Conservation (phyloP, 2,329 filamentous ascomycete genomes). For the Beauveria sp. region DNA sequence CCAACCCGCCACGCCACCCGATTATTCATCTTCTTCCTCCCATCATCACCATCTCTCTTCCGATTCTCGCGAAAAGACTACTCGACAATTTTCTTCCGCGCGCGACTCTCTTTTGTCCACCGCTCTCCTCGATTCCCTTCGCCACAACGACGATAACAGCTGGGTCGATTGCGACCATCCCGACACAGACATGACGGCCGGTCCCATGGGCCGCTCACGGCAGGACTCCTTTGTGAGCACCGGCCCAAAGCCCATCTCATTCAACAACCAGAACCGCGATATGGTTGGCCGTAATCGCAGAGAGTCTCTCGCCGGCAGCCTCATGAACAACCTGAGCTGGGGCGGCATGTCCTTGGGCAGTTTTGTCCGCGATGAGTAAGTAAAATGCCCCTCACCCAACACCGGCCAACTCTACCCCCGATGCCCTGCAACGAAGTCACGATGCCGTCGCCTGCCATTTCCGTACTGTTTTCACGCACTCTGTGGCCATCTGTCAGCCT, state of each 20-base stretch:
- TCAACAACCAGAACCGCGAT: slow-evolving; percentile 57
- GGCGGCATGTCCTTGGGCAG: slow-evolving; percentile 92
- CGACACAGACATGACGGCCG: slow-evolving; percentile 48
- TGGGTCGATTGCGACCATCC: slow-evolving; percentile 19
- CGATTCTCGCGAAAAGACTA: slow-evolving; percentile 16
- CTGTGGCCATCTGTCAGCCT: neutral
- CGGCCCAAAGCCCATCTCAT: slow-evolving; percentile 58
- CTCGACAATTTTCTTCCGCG: neutral
- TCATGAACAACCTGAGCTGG: slow-evolving; percentile 88
- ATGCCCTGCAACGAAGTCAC: slow-evolving; percentile 16
- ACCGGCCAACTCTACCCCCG: slow-evolving; percentile 11
- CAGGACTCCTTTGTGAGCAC: slow-evolving; percentile 61
- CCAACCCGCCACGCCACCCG: slow-evolving; percentile 17
- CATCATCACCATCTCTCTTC: slow-evolving; percentile 10
- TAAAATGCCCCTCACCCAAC: slow-evolving; percentile 17
- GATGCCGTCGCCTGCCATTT: neutral
- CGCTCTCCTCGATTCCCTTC: slow-evolving; percentile 18
- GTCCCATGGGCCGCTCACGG: slow-evolving; percentile 47
- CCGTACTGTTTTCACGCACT: neutral
- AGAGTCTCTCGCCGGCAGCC: slow-evolving; percentile 55
- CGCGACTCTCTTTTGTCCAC: slow-evolving; percentile 16
- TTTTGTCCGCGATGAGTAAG: slow-evolving; percentile 97
- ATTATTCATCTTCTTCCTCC: neutral
- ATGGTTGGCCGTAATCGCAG: slow-evolving; percentile 48
- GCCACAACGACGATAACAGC: slow-evolving; percentile 20